Evolutionary conservation across 148 eudicot genomes (phyloP), one percentile per base, ranked within the genome.

Genomic region (Spergularia bocconei): DNA sequence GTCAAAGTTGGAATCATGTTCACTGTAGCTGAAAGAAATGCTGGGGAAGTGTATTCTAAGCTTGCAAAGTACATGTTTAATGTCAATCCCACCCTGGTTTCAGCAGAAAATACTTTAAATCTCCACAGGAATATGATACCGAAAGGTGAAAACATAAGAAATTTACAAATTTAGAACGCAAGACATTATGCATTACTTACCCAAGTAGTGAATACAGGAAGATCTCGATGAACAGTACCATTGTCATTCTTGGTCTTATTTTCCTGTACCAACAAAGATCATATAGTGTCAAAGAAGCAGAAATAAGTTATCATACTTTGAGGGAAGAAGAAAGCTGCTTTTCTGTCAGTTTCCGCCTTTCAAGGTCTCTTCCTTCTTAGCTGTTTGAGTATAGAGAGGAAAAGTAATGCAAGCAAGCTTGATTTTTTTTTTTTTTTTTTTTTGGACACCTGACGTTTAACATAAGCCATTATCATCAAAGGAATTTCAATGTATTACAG

Each of bases 31-130:
- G 87, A 85, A 11, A 85, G 76, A 79, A 85, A 85, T 70, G 87
- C 76, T 62, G 87, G 85, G 61, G 87, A 85, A 74, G 87, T 85
- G 78, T 82, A 85, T 23, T 62, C 48, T 66, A 85, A 62, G 78
- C 87, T 85, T 71, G 87, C 85, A 62, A 85, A 85, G 82, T 82
- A 82, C 85, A 85, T 82, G 76, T 85, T 85, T 50, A 82, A 64
- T 50, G 87, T 74, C 63, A 85, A 80, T 33, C 87, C 87, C 11
- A 85, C 85, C 79, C 87, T 85, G 85, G 67, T 71, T n/a, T 60
- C 65, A 52, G 55, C 47, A n/a, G 70, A 20, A 58, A 54, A 56
- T 47, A 15, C 48, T 47, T 75, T 29, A 67, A 38, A 74, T 53
- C 9, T 71, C 48, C 21, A 57, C 9, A 9, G 23, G 16, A 15